Conservation (phyloP, 371 early-diverging fungal species). For the Mortierella sp. region DNA sequence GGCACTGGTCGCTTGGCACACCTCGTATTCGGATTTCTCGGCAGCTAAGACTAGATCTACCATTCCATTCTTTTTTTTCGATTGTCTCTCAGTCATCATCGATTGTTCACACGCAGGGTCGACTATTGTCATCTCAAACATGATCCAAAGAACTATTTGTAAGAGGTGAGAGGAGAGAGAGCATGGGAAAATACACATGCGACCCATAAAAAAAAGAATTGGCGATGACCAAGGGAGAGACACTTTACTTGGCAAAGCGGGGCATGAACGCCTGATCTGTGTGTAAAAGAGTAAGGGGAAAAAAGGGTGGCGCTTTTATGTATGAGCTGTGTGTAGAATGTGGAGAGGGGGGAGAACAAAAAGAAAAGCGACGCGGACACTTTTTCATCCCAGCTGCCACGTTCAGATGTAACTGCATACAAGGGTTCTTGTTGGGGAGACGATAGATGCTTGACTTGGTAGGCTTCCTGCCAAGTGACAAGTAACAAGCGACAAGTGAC, state of each 20-base stretch:
- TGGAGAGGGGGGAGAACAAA: neutral
- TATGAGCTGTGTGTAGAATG: neutral
- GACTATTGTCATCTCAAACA: constrained; percentile 2
- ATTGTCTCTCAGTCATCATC: neutral
- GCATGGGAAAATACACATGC: neutral
- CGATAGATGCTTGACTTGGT: neutral
- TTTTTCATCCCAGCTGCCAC: neutral
- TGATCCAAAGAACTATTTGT: no score
- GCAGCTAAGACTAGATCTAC: constrained; percentile 1
- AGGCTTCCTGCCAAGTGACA: neutral
- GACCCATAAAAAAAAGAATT: neutral
- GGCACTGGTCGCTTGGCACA: neutral
- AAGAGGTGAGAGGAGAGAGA: neutral
- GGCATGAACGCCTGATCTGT: neutral
- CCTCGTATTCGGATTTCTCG: neutral
- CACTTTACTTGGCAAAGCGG: neutral
- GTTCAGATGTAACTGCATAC: neutral
- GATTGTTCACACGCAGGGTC: constrained; percentile 5
- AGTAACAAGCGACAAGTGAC: neutral
- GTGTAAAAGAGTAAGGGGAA: neutral
- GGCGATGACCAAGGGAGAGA: neutral
- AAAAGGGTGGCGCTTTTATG: no score
- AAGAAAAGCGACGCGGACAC: neutral
- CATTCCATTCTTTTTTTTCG: neutral
- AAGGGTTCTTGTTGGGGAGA: neutral